Evolutionary conservation across 2,329 filamentous ascomycete genomes (phyloP).

Genomic region (Didymella sp.): DNA sequence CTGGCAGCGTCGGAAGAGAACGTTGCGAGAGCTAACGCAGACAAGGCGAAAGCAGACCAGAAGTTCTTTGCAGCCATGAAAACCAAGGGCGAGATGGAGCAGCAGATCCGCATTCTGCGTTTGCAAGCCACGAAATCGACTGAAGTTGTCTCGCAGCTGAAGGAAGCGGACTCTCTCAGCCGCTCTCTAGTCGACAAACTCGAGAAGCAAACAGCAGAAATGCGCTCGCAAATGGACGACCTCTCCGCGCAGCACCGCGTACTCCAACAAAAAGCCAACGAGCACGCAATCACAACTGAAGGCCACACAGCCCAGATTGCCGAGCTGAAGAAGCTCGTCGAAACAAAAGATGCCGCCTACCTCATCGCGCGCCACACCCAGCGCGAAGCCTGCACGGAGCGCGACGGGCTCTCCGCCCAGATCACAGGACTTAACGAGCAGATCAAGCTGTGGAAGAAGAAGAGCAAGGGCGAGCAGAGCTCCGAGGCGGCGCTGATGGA

Average conservation of each 20-base stretch:
- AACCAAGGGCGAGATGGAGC: constrained; percentile 83
- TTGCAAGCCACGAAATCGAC: constrained; percentile 87
- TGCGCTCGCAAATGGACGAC: constrained; percentile 77
- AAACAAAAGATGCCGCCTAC: constrained; percentile 74
- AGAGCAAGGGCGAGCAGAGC: constrained; percentile 79
- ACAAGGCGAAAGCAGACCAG: constrained; percentile 96
- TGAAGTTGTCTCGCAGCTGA: constrained; percentile 91
- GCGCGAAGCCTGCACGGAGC: constrained; percentile 70
- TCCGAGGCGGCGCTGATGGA: constrained; percentile 85
- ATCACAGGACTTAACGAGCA: constrained; percentile 82
- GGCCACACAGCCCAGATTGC: constrained; percentile 75
- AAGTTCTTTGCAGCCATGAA: constrained; percentile 98
- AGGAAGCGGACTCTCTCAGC: constrained; percentile 83
- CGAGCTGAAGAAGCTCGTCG: constrained; percentile 77
- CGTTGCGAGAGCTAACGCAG: constrained; percentile 73
- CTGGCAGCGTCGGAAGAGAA: constrained; percentile 78
- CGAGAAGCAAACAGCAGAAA: constrained; percentile 87
- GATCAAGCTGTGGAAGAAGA: constrained; percentile 83
- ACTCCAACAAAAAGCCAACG: constrained; percentile 73
- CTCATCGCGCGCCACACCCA: constrained; percentile 68
- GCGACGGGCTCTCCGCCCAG: constrained; percentile 79
- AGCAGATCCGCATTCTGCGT: constrained; percentile 79
- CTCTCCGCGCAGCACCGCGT: constrained; percentile 75
- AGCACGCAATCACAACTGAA: constrained; percentile 74
- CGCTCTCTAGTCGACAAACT: constrained; percentile 79